Conservation (phyloP, 208 protist genomes). For the Leishmania lainsoni region DNA sequence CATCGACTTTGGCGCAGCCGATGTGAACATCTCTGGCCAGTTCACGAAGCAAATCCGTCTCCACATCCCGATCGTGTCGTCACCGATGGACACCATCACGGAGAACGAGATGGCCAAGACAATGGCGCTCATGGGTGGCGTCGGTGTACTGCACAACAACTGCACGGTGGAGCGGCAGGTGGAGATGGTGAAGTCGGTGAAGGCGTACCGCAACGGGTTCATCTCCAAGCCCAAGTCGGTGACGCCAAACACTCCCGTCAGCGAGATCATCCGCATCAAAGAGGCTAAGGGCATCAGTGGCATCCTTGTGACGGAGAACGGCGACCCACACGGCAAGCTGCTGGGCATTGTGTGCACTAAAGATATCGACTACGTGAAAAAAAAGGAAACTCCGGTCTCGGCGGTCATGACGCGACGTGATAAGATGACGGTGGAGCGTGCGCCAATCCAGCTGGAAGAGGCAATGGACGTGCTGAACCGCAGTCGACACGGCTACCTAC, state of each 20-base stretch:
- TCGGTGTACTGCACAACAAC: conserved; percentile 97
- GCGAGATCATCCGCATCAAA: conserved; percentile 92
- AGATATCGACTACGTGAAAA: conserved; percentile 97
- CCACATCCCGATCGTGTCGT: conserved; percentile 91
- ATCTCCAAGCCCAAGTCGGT: conserved; percentile 96
- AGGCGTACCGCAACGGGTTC: conserved; percentile 97
- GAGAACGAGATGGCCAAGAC: conserved; percentile 90
- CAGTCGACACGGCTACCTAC: conserved; percentile 95
- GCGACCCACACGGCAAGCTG: conserved; percentile 93
- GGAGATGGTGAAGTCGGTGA: conserved; percentile 92
- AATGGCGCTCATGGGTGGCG: conserved; percentile 94
- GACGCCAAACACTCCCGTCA: conserved; percentile 78
- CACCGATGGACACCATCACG: conserved; percentile 97
- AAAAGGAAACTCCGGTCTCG: conserved; percentile 68
- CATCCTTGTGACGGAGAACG: conserved; percentile 96
- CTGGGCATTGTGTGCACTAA: conserved; percentile 97
- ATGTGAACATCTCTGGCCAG: conserved; percentile 85
- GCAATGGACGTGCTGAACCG: conserved; percentile 95
- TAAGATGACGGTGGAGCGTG: conserved; percentile 82
- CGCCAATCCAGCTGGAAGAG: conserved; percentile 91
- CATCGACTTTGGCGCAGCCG: conserved; percentile 92
- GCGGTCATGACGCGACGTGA: conserved; percentile 89
- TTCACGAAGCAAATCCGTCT: conserved; percentile 93
- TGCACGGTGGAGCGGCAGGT: conserved; percentile 92
- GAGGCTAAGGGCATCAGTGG: conserved; percentile 94